A percentile compares a stretch with the other conserved stretches of the same genome.
Conservation (phyloP, 805 yeast genomes). For the Hagleromyces aurorensis region DNA sequence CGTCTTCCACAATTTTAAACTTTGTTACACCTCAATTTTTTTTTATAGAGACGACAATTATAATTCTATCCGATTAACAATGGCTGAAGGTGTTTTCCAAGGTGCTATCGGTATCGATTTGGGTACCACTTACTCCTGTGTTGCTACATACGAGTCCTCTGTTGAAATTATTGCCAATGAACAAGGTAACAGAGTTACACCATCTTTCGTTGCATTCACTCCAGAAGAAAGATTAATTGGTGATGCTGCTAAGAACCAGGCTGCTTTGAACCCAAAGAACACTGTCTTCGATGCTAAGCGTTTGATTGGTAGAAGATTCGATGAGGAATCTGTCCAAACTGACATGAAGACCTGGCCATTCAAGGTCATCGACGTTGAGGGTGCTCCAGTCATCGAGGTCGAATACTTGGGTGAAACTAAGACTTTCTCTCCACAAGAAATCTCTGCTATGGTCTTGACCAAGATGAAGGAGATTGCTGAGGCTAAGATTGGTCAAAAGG, state of each 20-base stretch:
- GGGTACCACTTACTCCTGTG: conserved; percentile 83
- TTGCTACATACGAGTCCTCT: conserved; percentile 68
- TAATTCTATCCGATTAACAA: conserved; percentile 32
- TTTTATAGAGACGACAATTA: conserved; percentile 13
- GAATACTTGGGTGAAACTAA: conserved; percentile 62
- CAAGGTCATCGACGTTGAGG: conserved; percentile 57
- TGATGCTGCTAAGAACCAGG: conserved; percentile 80
- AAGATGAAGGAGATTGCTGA: conserved; percentile 80
- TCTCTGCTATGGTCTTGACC: conserved; percentile 69
- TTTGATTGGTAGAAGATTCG: conserved; percentile 74
- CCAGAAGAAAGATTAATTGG: conserved; percentile 72
- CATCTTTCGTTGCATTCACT: conserved; percentile 75
- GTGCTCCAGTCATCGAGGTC: conserved; percentile 63
- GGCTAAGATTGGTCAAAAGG: conserved; percentile 63
- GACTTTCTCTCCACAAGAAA: conserved; percentile 67
- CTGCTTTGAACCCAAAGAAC: conserved; percentile 70
- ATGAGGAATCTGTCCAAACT: conserved; percentile 69
- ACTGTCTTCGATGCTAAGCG: conserved; percentile 79
- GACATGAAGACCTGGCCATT: conserved; percentile 90
- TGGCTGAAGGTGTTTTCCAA: conserved; percentile 98
- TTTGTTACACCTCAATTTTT: not conserved
- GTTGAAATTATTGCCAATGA: conserved; percentile 77
- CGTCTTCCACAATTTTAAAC: conserved; percentile 1
- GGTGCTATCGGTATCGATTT: conserved; percentile 99
- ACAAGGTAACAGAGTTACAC: conserved; percentile 82